Evolutionary conservation across 768 basidiomycete genomes (phyloP).

Genomic region (Leccinum truebloodii): DNA sequence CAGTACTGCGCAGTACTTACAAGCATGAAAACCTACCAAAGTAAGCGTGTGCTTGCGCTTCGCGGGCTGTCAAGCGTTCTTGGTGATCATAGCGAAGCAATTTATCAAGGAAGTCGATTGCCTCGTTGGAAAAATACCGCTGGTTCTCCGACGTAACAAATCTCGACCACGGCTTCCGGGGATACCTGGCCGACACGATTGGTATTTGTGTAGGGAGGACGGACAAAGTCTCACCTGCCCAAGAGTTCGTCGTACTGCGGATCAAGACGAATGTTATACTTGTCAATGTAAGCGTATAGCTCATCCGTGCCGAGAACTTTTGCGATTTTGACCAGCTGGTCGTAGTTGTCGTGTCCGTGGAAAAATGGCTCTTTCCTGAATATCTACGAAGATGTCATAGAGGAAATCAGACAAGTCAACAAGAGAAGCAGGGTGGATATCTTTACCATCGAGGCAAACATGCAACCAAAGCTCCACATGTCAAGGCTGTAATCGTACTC

Average conservation of each 20-base stretch:
- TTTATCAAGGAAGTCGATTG: constrained; percentile 95
- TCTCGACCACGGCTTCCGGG: constrained; percentile 91
- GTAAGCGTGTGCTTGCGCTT: constrained; percentile 91
- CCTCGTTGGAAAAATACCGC: constrained; percentile 94
- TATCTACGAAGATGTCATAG: constrained; percentile 54
- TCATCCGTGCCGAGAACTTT: constrained; percentile 98
- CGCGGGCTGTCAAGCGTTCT: constrained; percentile 91
- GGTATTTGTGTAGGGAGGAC: constrained; percentile 10
- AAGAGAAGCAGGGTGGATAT: neutral
- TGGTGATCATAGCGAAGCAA: constrained; percentile 96
- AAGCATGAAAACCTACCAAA: constrained; percentile 58
- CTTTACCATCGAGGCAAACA: constrained; percentile 97
- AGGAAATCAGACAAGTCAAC: neutral
- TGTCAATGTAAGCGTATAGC: constrained; percentile 87
- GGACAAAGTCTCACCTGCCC: constrained; percentile 56
- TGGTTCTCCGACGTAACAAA: constrained; percentile 97
- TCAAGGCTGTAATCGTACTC: constrained; percentile 98
- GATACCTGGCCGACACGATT: constrained; percentile 55
- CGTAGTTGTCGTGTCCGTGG: constrained; percentile 99
- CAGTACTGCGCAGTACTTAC: constrained; percentile 19
- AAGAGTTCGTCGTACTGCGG: constrained; percentile 95
- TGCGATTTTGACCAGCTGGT: constrained; percentile 96
- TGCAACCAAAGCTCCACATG: constrained; percentile 99
- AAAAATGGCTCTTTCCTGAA: constrained; percentile 99
- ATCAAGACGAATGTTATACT: constrained; percentile 94